Conservation (phyloP, 768 basidiomycete species). For the Suillus subaureus region DNA sequence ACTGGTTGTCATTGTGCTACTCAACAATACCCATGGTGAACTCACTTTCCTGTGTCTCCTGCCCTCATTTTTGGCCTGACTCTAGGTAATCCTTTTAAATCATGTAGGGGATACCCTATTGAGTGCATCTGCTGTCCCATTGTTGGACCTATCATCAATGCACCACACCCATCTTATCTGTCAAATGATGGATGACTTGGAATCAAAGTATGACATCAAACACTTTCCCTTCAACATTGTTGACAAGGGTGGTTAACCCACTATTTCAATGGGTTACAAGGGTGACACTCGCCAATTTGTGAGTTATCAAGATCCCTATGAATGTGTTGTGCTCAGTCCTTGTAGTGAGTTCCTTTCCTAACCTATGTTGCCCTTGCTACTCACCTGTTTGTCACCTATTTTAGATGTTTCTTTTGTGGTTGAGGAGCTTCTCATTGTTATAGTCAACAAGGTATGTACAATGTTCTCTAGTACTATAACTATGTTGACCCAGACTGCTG, state of each 20-base stretch:
- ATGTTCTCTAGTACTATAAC: background rate
- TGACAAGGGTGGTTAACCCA: conserved; percentile 81
- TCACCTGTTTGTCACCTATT: background rate
- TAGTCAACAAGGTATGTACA: background rate
- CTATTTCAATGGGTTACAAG: conserved; percentile 77
- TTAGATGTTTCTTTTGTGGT: background rate
- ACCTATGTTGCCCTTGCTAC: background rate
- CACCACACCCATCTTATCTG: too few relatives aligned
- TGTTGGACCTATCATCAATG: too few relatives aligned
- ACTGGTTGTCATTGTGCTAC: too few relatives aligned
- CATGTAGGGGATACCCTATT: too few relatives aligned
- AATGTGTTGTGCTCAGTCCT: too few relatives aligned
- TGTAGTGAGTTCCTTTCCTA: background rate
- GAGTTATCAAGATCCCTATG: conserved; percentile 39
- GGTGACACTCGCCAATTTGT: conserved; percentile 83
- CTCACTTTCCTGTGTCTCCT: too few relatives aligned
- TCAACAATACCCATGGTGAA: too few relatives aligned
- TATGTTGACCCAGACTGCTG: background rate
- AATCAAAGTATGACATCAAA: conserved; percentile 81
- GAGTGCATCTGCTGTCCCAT: too few relatives aligned
- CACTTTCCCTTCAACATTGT: conserved; percentile 83
- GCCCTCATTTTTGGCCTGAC: too few relatives aligned
- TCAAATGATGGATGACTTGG: conserved; percentile 78
- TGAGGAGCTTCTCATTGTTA: background rate
- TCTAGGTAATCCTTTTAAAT: too few relatives aligned